Evolutionary conservation across 257 asterid species (phyloP).

Genomic region (Parsonsia alboflavescens): DNA sequence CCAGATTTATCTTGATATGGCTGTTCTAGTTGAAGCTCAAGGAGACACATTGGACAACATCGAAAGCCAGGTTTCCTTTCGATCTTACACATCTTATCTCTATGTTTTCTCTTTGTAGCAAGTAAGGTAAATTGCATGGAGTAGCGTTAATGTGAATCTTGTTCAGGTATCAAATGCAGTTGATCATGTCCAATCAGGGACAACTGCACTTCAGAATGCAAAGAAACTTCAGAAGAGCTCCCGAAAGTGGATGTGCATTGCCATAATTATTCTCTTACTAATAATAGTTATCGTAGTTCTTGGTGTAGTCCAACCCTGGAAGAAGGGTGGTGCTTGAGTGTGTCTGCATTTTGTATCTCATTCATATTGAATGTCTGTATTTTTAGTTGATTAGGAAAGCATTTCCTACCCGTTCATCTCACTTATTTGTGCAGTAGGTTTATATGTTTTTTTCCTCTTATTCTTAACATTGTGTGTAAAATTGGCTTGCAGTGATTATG

Average conservation of each 20-base stretch:
- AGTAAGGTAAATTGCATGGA: not conserved
- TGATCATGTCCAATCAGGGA: constrained; percentile 65
- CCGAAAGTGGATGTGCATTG: constrained; percentile 66
- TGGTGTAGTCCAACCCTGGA: constrained; percentile 48
- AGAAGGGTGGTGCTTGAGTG: constrained; percentile 40
- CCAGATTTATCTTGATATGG: constrained; percentile 80
- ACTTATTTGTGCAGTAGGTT: constrained; percentile 9
- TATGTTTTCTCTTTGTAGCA: not conserved
- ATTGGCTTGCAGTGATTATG: not conserved
- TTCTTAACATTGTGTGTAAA: constrained; percentile 5
- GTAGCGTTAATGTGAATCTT: constrained; percentile 25
- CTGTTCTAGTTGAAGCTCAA: constrained; percentile 80
- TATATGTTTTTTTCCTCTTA: not conserved
- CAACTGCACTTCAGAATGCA: constrained; percentile 55
- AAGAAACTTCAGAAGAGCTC: constrained; percentile 56
- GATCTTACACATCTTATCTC: constrained; percentile 3
- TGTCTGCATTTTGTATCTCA: constrained; percentile 4
- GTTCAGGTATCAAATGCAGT: constrained; percentile 63
- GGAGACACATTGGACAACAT: constrained; percentile 82
- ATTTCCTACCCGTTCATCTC: not conserved
- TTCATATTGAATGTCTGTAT: constrained; percentile 4
- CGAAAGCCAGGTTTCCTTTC: constrained; percentile 61
- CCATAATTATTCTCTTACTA: constrained; percentile 40
- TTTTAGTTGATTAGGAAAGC: constrained; percentile 11
- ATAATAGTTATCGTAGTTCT: constrained; percentile 36